Percentiles rank a stretch among this genome's conserved stretches.
Conservation (phyloP, 768 basidiomycete genomes). For the Cystobasidium onofrii region DNA sequence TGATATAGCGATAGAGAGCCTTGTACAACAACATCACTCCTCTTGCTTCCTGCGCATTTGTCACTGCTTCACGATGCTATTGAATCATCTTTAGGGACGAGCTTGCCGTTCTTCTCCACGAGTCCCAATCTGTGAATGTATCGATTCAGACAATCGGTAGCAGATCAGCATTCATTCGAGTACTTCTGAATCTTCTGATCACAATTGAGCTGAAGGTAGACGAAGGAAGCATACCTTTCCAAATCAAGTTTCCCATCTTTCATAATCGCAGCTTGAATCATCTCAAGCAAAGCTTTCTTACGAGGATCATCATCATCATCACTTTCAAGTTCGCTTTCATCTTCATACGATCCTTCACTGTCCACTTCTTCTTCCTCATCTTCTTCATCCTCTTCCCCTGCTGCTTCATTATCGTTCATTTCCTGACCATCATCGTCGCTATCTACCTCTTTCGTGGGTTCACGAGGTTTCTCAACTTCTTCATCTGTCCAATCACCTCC, state of each 20-base stretch:
- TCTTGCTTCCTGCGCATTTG: not conserved
- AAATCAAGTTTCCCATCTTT: constrained; percentile 27
- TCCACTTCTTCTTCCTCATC: not conserved
- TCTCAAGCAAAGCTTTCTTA: constrained; percentile 19
- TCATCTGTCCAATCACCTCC: constrained; percentile 20
- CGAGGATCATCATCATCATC: constrained; percentile 27
- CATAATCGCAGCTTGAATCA: constrained; percentile 15
- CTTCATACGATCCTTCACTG: constrained; percentile 8
- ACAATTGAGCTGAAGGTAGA: not conserved
- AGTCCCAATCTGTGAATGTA: constrained; percentile 21
- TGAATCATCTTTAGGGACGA: constrained; percentile 23
- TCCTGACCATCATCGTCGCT: not conserved
- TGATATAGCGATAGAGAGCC: no score
- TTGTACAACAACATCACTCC: no score
- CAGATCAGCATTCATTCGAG: no score
- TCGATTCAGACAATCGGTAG: no score
- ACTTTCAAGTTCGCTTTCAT: constrained; percentile 28
- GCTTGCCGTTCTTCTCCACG: constrained; percentile 30
- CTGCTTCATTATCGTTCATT: not conserved
- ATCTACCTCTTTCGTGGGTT: not conserved
- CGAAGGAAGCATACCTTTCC: constrained; percentile 5
- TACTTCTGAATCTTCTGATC: no score
- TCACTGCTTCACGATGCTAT: not conserved
- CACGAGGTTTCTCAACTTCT: constrained; percentile 15
- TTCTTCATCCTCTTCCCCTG: not conserved